Evolutionary conservation across 495 filamentous ascomycete genomes (phyloP), one percentile per base, ranked within the genome.

Genomic region (Trichocladium uniseriatum): DNA sequence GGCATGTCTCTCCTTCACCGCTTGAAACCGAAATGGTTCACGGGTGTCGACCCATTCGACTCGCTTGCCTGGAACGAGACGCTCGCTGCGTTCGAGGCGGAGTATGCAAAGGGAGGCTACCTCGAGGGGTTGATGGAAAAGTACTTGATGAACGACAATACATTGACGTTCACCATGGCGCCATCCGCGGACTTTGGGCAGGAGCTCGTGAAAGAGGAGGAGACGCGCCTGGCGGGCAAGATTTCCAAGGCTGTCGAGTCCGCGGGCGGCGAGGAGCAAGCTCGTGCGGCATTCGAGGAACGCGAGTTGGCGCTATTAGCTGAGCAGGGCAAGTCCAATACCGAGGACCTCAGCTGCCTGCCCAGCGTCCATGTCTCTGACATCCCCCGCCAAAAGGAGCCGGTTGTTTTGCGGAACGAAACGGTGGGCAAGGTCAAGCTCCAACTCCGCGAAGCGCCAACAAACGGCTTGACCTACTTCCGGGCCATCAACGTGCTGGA

Each of bases 381-480:
- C 63, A 95, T 98, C 45, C 84, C 85, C 11, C 79, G 90, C 20
- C 65, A 81, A 55, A 86, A 86, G 58, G 84, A 88, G 54, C 76
- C 69, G 37, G 82, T 84, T 42, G 66, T 79, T 40, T 58, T 95
- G 24, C 76, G 83, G 34, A 78, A 89, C 52, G 82, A 81, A 20
- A 71, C 68, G n/a, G 62, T 86, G 14, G 77, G 79, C 27, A 73
- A 79, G 37, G 75, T 83, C 19, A 81, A 83, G 29, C 79, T 95
- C 22, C 86, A 96, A 45, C 94, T 89, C 87, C 83, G 86, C 38
- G 87, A 89, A 61, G 87, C 90, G 13, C 86, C 85, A 28, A 98
- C 92, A 1, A 97, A 98, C 60, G 92, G 92, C 2, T 66, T 98
- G 43, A 97, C 94, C 2, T 98, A 98, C 64, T 95, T 98, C 69